Base-by-base conservation (phyloP, 2,329 filamentous ascomycete species). In the Shiraia sp. region DNA sequence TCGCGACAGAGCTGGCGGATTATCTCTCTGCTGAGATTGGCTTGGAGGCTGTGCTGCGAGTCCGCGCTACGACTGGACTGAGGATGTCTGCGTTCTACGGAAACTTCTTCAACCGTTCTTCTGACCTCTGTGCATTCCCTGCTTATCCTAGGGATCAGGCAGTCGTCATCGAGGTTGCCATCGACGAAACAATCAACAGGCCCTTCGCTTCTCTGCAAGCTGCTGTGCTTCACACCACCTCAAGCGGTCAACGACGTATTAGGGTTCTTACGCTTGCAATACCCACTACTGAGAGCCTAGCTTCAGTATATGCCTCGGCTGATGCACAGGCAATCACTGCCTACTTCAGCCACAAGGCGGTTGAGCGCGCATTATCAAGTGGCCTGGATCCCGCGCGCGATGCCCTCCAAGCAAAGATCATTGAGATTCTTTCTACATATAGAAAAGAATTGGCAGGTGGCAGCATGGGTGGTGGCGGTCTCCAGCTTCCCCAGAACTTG, bases 101-200 rank as follows among this genome's bases (percentile, higher is more conserved):
- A 56, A 99, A 99, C 75, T 99, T 99, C 74, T 99, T 99, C 79
- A 99, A 97, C 76, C 83, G 93, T 57, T 96, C 90, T 67, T 96
- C 91, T 12, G 93, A 99, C 73, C 82, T 99, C 23, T 97, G 93
- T 69, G 93, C 93, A 10, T 99, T 99, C 79, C 93, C 93, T 2
- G 91, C 93, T 0, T 97, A 99, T 77, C 93, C 93, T 23, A 86
- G 93, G 65, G 93, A 99, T 63, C 93, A 99, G 70, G 90, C 88
- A 51, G 97, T 97, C 66, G 93, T 97, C 30, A 92, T 99, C 14
- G 93, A 99, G 71, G 95, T 99, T 40, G 91, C 93, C 10, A 97
- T 99, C 54, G 93, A 99, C 59, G 93, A 99, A 75, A 93, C 83
- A 25, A 78, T 99, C 47, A 88, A 86, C 32, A 96, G 95, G 76